phyloP scores from a whole-genome alignment of 345 rosid species.

The Citrus inodora region DNA sequence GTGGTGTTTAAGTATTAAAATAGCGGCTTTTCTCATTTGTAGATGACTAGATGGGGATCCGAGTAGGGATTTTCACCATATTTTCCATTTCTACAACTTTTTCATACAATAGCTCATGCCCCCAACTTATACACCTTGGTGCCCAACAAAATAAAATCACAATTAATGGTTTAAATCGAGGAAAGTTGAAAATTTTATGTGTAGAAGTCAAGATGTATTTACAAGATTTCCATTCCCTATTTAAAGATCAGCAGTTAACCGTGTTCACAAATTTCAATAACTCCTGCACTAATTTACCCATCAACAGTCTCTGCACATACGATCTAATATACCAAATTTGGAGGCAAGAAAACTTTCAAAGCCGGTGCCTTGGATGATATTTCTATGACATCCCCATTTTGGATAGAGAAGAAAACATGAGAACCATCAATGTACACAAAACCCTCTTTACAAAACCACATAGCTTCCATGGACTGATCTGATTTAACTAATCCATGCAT shows the following conservation, averaged over 20 bases:
- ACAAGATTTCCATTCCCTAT: neutral
- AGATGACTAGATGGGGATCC: no score
- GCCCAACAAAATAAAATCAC: neutral
- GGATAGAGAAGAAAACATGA: slow-evolving; percentile 44
- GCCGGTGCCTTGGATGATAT: slow-evolving; percentile 64
- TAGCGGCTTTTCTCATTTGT: no score
- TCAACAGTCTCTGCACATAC: no score
- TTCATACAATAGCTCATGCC: neutral
- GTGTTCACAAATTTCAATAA: neutral
- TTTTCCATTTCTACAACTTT: neutral
- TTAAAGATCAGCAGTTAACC: neutral
- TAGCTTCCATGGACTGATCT: slow-evolving; percentile 47
- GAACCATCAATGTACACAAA: slow-evolving; percentile 73
- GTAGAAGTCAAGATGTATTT: neutral
- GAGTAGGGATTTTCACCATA: no score
- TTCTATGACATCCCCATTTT: slow-evolving; percentile 54
- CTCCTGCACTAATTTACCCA: neutral
- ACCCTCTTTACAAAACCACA: slow-evolving; percentile 71
- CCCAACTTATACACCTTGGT: neutral
- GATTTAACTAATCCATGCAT: slow-evolving; percentile 67
- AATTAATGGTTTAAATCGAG: neutral
- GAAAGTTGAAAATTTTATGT: neutral
- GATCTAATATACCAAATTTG: slow-evolving; percentile 18
- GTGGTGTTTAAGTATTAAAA: no score
- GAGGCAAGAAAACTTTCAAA: slow-evolving; percentile 64